A percentile compares a stretch with the other conserved stretches of the same genome.
These are phyloP conservation scores for Hura crepitans DNA, from an alignment of 441 rosid species.

Conservation along the genomic window DNA sequence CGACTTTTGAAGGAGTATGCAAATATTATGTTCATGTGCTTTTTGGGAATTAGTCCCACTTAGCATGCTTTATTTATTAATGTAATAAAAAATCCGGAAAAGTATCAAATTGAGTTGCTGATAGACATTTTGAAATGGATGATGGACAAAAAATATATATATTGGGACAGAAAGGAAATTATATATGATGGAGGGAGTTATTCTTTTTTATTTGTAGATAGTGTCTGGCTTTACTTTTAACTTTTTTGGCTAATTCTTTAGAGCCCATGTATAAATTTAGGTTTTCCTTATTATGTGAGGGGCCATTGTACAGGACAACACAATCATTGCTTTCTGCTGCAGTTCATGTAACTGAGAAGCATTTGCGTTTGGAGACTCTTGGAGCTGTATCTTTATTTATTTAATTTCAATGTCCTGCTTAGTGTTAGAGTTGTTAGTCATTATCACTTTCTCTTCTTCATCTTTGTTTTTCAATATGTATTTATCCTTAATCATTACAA, in stretches of 20 bases:
- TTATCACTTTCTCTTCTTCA: constrained; percentile 10
- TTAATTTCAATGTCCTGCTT: constrained; percentile 21
- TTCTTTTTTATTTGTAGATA: neutral
- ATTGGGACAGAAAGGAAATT: neutral
- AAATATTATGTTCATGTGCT: neutral
- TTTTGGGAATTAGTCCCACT: neutral
- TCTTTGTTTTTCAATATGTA: constrained; percentile 5
- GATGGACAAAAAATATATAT: neutral
- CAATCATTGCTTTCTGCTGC: constrained; percentile 92
- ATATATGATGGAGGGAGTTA: neutral
- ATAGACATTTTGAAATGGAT: neutral
- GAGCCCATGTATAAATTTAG: neutral
- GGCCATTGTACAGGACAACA: constrained; percentile 61
- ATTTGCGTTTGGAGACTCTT: constrained; percentile 82
- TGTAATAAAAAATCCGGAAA: neutral
- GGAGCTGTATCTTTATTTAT: constrained; percentile 80
- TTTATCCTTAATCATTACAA: constrained; percentile 48
- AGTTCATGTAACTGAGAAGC: constrained; percentile 86
- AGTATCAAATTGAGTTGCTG: neutral
- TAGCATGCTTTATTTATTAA: neutral
- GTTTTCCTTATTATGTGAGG: neutral
- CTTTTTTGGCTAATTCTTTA: neutral
- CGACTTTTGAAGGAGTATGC: constrained; percentile 6
- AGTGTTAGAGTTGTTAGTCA: constrained; percentile 10
- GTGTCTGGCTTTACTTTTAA: neutral